Evolutionary conservation across 1,284 basidiomycete species (phyloP).

Genomic region (Agaricales sp.): DNA sequence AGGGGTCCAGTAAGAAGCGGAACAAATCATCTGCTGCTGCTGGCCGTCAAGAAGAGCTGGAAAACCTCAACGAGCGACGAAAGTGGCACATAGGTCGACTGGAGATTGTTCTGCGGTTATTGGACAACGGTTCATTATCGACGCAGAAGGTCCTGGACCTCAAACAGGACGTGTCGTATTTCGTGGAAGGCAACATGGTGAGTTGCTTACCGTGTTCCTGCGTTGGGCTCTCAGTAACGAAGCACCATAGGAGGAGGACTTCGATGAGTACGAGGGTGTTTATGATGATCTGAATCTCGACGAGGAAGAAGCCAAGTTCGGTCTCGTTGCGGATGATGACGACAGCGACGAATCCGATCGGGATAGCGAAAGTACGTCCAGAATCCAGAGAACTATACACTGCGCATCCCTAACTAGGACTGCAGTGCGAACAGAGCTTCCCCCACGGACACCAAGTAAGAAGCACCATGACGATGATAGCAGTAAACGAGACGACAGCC

Average conservation of each 20-base stretch:
- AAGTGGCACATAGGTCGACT: slow-evolving; percentile 93
- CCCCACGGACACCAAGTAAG: slow-evolving; percentile 54
- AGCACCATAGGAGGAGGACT: slow-evolving; percentile 78
- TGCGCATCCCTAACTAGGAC: slow-evolving; percentile 1
- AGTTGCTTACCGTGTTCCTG: slow-evolving; percentile 24
- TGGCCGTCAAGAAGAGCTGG: slow-evolving; percentile 76
- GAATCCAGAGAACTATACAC: neutral
- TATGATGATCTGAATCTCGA: slow-evolving; percentile 98
- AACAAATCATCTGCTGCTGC: slow-evolving; percentile 59
- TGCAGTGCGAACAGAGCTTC: slow-evolving; percentile 31
- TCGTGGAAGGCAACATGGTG: slow-evolving; percentile 93
- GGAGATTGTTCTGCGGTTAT: slow-evolving; percentile 86
- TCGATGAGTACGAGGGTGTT: slow-evolving; percentile 95
- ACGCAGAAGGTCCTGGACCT: slow-evolving; percentile 76
- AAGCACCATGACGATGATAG: slow-evolving; percentile 66
- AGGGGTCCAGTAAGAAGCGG: slow-evolving; percentile 82
- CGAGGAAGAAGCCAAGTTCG: slow-evolving; percentile 92
- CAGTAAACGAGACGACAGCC: slow-evolving; percentile 67
- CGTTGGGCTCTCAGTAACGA: slow-evolving; percentile 2
- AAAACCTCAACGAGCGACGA: slow-evolving; percentile 86
- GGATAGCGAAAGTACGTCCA: slow-evolving; percentile 54
- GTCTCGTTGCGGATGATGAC: slow-evolving; percentile 65
- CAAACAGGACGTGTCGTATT: slow-evolving; percentile 95
- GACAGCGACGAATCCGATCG: slow-evolving; percentile 51
- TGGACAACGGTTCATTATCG: slow-evolving; percentile 89